A percentile compares a stretch with the other conserved stretches of the same genome.
phyloP scores from a whole-genome alignment of 140 eudicot species.

The Erigeron philadelphicus region DNA sequence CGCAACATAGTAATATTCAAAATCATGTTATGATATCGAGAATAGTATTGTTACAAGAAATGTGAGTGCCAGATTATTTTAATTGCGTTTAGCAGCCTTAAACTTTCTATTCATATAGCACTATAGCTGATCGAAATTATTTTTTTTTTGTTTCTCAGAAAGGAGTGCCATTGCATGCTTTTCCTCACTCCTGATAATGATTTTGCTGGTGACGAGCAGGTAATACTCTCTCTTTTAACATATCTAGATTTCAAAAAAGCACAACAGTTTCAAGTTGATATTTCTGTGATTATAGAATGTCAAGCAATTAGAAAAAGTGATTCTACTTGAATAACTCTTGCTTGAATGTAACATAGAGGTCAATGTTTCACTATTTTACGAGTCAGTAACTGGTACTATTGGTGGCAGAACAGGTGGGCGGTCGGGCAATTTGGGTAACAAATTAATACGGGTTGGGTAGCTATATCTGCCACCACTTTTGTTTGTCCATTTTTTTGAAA shows the following conservation, averaged over 20 bases:
- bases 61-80: not conserved
- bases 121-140: slow-evolving; percentile 13
- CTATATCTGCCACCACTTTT: slow-evolving; percentile 1
- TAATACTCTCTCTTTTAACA: slow-evolving; percentile 19
- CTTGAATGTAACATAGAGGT: slow-evolving; percentile 10
- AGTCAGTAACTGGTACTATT: not conserved
- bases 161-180: slow-evolving; percentile 99
- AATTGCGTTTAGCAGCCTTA: not conserved
- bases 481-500: not conserved
- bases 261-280: slow-evolving; percentile 7
- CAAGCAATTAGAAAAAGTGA: not conserved
- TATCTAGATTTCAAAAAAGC: not conserved
- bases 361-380: not conserved
- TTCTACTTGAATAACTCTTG: slow-evolving; percentile 1
- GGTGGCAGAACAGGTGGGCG: not conserved
- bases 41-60: not conserved
- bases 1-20: not conserved
- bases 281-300: slow-evolving; percentile 1
- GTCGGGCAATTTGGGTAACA: not conserved
- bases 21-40: not conserved
- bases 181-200: slow-evolving; percentile 94
- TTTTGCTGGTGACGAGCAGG: slow-evolving; percentile 98
- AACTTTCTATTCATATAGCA: not conserved
- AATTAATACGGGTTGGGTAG: not conserved
- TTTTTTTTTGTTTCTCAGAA: slow-evolving; percentile 41